Conservation (phyloP, 2,329 filamentous ascomycete species). For the Colletotrichum sublineola region DNA sequence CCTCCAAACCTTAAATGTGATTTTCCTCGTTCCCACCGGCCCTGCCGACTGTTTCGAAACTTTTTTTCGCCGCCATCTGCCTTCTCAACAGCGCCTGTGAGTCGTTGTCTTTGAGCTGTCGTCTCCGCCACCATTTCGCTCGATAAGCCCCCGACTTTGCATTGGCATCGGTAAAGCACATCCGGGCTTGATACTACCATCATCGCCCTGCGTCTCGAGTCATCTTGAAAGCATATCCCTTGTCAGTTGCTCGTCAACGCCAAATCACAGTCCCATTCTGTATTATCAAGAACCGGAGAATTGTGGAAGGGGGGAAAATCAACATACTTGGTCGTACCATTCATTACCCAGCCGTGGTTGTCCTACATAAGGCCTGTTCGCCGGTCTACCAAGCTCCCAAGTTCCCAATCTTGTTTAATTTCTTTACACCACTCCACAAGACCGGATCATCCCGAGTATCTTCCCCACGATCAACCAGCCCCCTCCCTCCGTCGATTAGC, state of each 20-base stretch:
- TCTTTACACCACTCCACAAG: slow-evolving; percentile 7
- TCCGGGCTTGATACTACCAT: not conserved
- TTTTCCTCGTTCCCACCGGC: not conserved
- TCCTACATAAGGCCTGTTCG: slow-evolving; percentile 11
- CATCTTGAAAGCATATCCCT: slow-evolving; percentile 26
- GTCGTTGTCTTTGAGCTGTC: not conserved
- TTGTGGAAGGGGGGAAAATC: not conserved
- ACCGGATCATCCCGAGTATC: slow-evolving; percentile 15
- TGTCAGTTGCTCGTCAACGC: slow-evolving; percentile 6
- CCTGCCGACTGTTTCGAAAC: not conserved
- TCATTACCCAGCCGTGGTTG: slow-evolving; percentile 10
- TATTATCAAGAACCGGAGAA: slow-evolving; percentile 6
- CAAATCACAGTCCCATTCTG: slow-evolving; percentile 16
- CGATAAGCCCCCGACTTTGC: slow-evolving; percentile 6
- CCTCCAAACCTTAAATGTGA: not conserved
- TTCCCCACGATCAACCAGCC: slow-evolving; percentile 24
- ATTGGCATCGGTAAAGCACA: slow-evolving; percentile 18
- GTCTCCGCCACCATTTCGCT: not conserved
- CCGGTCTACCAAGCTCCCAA: not conserved
- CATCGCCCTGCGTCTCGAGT: slow-evolving; percentile 5
- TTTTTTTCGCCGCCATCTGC: not conserved
- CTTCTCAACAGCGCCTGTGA: not conserved
- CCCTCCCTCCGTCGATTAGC: slow-evolving; percentile 30
- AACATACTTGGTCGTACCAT: slow-evolving; percentile 26
- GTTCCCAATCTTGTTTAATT: not conserved